Evolutionary conservation across 1,139 yeast species (phyloP).

Genomic region (Candida sanyaensis): DNA sequence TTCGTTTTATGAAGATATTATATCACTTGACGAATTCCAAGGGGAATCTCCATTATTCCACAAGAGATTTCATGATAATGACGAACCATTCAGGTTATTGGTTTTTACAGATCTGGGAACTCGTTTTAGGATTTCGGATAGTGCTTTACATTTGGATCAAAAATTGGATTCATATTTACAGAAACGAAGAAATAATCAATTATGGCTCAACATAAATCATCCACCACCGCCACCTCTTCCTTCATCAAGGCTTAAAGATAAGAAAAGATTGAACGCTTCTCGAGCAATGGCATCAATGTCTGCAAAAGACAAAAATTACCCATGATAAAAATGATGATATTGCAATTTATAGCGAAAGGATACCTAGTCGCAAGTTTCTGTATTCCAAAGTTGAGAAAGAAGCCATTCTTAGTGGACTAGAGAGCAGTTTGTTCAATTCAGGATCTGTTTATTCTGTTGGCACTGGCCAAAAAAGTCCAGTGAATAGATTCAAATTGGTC

Average conservation of each 20-base stretch:
- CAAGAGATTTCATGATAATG: constrained; percentile 5
- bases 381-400: constrained; percentile 16
- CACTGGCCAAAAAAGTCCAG: not conserved
- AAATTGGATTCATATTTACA: constrained; percentile 24
- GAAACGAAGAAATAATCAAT: constrained; percentile 17
- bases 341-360: not conserved
- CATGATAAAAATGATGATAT: not conserved
- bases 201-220: constrained; percentile 15
- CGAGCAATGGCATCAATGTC: not conserved
- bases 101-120: constrained; percentile 6
- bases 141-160: constrained; percentile 19
- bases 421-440: constrained; percentile 18
- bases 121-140: not conserved
- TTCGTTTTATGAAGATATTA: constrained; percentile 1
- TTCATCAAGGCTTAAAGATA: not conserved
- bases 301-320: constrained; percentile 10
- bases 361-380: constrained; percentile 1
- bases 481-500: constrained; percentile 9
- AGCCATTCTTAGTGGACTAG: constrained; percentile 21
- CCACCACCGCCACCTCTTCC: constrained; percentile 9
- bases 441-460: constrained; percentile 13
- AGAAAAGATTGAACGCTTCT: constrained; percentile 4
- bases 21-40: not conserved
- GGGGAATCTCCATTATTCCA: constrained; percentile 12
- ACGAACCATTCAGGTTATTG: constrained; percentile 3